Conservation (phyloP, 768 basidiomycete species). For the Leccinum obscurum region DNA sequence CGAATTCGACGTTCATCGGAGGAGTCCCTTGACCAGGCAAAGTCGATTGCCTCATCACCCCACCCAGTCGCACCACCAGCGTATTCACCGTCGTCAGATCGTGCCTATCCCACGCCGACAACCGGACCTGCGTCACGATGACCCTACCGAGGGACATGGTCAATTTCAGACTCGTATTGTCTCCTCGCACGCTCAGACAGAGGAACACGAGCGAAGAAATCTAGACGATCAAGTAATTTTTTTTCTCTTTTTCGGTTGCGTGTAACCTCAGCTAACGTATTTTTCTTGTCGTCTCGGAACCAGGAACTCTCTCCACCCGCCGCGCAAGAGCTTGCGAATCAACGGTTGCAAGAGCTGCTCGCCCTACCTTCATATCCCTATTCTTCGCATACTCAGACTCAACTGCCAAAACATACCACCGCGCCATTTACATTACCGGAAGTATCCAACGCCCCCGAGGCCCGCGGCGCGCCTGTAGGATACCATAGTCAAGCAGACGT, state of each 20-base stretch:
- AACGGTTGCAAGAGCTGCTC: constrained; percentile 28
- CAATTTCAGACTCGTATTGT: neutral
- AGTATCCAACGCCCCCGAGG: neutral
- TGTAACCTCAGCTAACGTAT: neutral
- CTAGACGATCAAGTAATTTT: constrained; percentile 8
- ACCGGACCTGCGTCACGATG: neutral
- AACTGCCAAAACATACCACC: neutral
- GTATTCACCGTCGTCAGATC: constrained; percentile 12
- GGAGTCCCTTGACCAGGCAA: neutral
- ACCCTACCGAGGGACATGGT: neutral
- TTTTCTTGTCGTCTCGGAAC: neutral
- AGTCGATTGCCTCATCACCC: neutral
- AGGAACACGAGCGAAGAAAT: constrained; percentile 5
- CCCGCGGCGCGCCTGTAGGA: neutral
- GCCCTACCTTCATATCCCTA: constrained; percentile 9
- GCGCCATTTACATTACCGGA: neutral
- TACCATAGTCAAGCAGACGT: constrained; percentile 1
- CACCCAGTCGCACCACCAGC: constrained; percentile 2
- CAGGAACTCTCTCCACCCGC: constrained; percentile 2
- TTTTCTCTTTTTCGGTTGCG: neutral
- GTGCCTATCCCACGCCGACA: constrained; percentile 14
- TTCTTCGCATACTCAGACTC: neutral
- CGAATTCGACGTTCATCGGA: neutral
- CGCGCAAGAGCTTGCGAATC: constrained; percentile 17
- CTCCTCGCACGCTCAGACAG: constrained; percentile 1